Conservation (phyloP, 2,329 filamentous ascomycete genomes). For the Nigrospora sphaerica region DNA sequence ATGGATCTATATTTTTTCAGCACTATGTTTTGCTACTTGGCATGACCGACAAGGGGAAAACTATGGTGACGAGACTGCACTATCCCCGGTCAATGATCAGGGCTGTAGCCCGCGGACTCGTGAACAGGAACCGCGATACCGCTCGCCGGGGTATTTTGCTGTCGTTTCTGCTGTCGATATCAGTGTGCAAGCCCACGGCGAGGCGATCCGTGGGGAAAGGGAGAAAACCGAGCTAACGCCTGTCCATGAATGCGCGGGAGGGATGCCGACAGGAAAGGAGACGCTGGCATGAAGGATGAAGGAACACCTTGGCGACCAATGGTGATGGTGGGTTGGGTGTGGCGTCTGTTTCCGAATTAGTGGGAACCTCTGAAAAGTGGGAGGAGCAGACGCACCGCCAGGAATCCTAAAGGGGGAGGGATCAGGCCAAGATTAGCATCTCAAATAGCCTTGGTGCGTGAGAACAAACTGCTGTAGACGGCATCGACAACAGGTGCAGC, state of each 20-base stretch:
- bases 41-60: too few species aligned
- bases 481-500: slow-evolving; percentile 95
- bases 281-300: not conserved
- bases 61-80: too few species aligned
- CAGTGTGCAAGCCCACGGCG: slow-evolving; percentile 2
- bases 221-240: slow-evolving; percentile 2
- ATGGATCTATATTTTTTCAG: too few species aligned
- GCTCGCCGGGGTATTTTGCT: too few species aligned
- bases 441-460: slow-evolving; percentile 75
- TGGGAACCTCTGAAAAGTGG: not conserved
- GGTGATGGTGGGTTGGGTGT: too few species aligned
- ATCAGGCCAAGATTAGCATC: slow-evolving; percentile 48
- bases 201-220: slow-evolving; percentile 1
- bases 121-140: too few species aligned
- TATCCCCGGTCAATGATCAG: too few species aligned
- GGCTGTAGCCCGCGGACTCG: too few species aligned
- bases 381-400: slow-evolving; percentile 7
- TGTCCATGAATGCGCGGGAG: slow-evolving; percentile 1
- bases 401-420: slow-evolving; percentile 40
- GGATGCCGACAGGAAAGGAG: not conserved
- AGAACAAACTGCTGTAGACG: slow-evolving; percentile 96
- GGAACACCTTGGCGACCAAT: too few species aligned
- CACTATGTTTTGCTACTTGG: too few species aligned
- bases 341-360: not conserved
- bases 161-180: slow-evolving; percentile 3